Base-by-base conservation (phyloP, 345 rosid genomes). In the Acer negundo region DNA sequence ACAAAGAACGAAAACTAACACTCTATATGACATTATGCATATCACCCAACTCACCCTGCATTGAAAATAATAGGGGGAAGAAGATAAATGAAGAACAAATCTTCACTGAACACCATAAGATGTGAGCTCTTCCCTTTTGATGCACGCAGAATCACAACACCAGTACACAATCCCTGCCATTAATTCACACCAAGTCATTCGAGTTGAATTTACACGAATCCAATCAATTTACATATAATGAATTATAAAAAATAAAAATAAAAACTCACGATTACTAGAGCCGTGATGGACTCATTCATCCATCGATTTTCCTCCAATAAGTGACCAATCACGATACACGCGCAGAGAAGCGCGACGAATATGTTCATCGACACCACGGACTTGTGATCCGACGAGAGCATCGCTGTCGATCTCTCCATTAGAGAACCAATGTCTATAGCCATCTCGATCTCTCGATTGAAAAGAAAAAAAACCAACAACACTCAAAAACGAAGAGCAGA, bases 11-110 rank as follows among this genome's bases (percentile, higher is more conserved):
- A 46, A 55, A 64, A 10, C 51, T 40, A 35, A 35, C 38, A 35
- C 38, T 35, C 38, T 35, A 23, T 23, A 58, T 58, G 58, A 26
- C 35, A 7, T 47, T 7, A 23, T 22, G 10, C 5, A 12, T 63
- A 68, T n/a, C 17, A 67, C 15, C 44, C 62, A 49, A 84, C 92
- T 82, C 51, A 92, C 99, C 99, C 99, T 0, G 99, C 99, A 72
- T 96, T 96, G 74, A 95, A 96, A 76, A 96, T 94, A 72, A 96
- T 96, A 0, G 99, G 99, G 17, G 99, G 99, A 76, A 96, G 99
- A 79, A 96, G 94, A 85, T 96, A 96, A 77, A 94, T 96, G 69
- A 96, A 96, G 91, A 96, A 96, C 28, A 96, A 80, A 75, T 96
- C 99, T 87, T 96, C 99, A 87, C 97, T 94, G 84, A 96, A 96